These are phyloP conservation scores for Porpolomopsis calyptriformis DNA, from an alignment of 768 basidiomycete species.

Conservation along the genomic window DNA sequence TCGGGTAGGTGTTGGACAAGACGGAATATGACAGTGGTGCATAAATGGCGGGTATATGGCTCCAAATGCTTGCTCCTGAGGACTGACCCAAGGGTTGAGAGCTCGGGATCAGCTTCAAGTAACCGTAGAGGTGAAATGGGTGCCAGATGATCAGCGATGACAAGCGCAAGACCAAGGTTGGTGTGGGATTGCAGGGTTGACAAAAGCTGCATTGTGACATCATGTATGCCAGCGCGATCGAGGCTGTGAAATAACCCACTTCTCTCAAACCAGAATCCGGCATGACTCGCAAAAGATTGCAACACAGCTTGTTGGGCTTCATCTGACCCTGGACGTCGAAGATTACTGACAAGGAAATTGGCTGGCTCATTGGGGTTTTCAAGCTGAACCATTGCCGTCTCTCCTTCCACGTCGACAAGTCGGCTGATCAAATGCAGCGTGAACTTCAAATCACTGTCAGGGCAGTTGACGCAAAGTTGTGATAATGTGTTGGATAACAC, in stretches of 20 bases:
- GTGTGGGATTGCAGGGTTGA: not conserved
- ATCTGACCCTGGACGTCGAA: not conserved
- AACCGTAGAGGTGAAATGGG: not conserved
- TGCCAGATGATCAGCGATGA: slow-evolving; percentile 4
- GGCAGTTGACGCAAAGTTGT: not conserved
- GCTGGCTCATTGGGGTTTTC: not conserved
- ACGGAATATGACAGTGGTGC: slow-evolving; percentile 2
- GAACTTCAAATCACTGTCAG: not conserved
- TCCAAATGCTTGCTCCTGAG: not conserved
- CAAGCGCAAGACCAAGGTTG: not conserved
- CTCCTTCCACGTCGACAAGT: not conserved
- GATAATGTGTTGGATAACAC: not conserved
- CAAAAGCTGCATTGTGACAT: not conserved
- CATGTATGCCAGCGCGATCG: not conserved
- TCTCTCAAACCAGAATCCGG: slow-evolving; percentile 5
- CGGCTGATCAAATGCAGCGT: slow-evolving; percentile 2
- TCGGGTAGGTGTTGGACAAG: not conserved
- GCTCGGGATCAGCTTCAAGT: not conserved
- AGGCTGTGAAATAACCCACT: not conserved
- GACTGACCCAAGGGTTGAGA: not conserved
- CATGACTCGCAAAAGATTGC: slow-evolving; percentile 4
- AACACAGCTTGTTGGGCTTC: not conserved
- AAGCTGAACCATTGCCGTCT: not conserved
- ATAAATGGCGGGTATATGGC: slow-evolving; percentile 1
- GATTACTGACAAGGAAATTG: not conserved